phyloP scores from a whole-genome alignment of 2,329 filamentous ascomycete genomes.

The Fusarium falciforme region DNA sequence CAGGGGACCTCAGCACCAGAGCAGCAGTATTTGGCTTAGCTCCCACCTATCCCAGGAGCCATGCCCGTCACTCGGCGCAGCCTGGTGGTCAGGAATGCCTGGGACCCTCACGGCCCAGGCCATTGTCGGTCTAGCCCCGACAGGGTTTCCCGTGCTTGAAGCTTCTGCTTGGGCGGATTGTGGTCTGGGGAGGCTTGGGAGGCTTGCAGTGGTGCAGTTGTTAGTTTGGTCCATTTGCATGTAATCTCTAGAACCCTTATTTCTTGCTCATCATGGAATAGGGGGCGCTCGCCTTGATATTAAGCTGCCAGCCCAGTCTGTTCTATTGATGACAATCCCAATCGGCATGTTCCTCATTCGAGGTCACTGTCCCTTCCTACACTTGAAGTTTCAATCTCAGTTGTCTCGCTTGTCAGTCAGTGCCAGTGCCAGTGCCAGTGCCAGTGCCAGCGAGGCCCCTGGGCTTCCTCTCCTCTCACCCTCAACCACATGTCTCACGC shows the following conservation, averaged over 20 bases:
- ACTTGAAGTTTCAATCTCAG: background rate
- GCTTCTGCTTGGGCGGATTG: conserved; percentile 23
- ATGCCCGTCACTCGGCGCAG: conserved; percentile 42
- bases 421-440: background rate
- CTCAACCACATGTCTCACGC: conserved; percentile 23
- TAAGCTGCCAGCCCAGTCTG: conserved; percentile 4
- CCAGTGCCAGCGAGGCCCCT: background rate
- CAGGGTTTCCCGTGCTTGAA: conserved; percentile 26
- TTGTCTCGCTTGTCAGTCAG: conserved; percentile 14
- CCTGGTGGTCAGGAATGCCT: conserved; percentile 26
- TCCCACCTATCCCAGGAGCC: conserved; percentile 21
- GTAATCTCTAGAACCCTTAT: conserved; percentile 34
- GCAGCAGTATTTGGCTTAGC: conserved; percentile 40
- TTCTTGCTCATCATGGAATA: conserved; percentile 29
- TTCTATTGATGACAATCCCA: conserved; percentile 30
- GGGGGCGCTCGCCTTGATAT: conserved; percentile 23
- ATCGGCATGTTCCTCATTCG: conserved; percentile 5
- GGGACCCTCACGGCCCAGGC: conserved; percentile 25
- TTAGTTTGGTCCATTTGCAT: conserved; percentile 4
- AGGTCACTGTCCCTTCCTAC: background rate
- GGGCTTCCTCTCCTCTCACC: background rate
- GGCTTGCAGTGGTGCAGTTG: conserved; percentile 6
- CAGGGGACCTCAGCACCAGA: conserved; percentile 29
- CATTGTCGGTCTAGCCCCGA: conserved; percentile 12
- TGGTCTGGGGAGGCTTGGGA: conserved; percentile 17